Evolutionary conservation across 345 rosid species (phyloP).

Genomic region (Cardiospermum halicacabum): DNA sequence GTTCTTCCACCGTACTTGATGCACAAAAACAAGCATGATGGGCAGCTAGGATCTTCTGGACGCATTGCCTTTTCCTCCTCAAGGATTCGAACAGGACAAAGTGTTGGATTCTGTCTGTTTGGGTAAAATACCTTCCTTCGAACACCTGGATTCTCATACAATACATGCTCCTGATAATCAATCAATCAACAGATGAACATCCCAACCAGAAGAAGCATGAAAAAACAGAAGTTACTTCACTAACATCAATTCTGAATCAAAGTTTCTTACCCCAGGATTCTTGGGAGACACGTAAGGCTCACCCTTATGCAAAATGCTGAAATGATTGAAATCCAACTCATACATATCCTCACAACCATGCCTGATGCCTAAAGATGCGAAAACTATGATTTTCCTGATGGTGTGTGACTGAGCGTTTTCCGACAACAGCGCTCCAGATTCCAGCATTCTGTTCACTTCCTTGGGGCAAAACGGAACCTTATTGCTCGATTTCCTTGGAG

Average conservation of each 20-base stretch:
- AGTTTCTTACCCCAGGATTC: constrained; percentile 43
- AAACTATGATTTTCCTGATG: constrained; percentile 49
- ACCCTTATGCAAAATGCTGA: constrained; percentile 45
- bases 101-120: constrained; percentile 35
- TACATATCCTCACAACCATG: constrained; percentile 55
- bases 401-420: constrained; percentile 57
- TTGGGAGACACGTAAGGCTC: constrained; percentile 37
- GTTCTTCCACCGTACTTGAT: constrained; percentile 65
- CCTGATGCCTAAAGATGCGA: constrained; percentile 46
- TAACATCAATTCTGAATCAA: too few species aligned
- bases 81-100: constrained; percentile 54
- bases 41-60: constrained; percentile 46
- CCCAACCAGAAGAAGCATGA: not conserved
- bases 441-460: constrained; percentile 43
- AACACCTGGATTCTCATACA: constrained; percentile 46
- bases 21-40: constrained; percentile 53
- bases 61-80: constrained; percentile 65
- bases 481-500: not conserved
- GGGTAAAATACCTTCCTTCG: constrained; percentile 45
- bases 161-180: constrained; percentile 43
- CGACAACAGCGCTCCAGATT: constrained; percentile 25
- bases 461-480: constrained; percentile 57
- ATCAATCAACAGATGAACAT: not conserved
- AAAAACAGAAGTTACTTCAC: not conserved
- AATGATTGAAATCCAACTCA: constrained; percentile 53